These are phyloP conservation scores for Azolla pinnata DNA, from an alignment of 75 land plant genomes.

Conservation along the genomic window DNA sequence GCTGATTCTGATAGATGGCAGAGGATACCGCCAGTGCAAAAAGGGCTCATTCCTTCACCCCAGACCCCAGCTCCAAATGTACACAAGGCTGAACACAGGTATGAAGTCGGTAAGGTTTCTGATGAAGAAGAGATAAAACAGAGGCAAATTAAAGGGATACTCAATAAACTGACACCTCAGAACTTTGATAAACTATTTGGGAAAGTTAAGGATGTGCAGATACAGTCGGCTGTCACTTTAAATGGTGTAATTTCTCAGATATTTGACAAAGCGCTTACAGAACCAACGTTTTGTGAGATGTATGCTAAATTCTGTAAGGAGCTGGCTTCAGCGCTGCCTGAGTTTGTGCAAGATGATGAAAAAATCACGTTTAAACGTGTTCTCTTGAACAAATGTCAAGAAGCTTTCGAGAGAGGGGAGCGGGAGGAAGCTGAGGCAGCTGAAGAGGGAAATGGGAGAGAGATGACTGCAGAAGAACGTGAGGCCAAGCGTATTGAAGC, in stretches of 20 bases:
- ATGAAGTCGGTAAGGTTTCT: conserved; percentile 72
- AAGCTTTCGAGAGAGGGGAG: conserved; percentile 88
- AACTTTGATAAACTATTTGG: conserved; percentile 91
- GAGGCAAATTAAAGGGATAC: conserved; percentile 70
- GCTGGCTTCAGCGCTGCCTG: conserved; percentile 70
- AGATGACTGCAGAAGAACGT: conserved; percentile 42
- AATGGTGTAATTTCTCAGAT: conserved; percentile 93
- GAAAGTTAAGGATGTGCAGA: conserved; percentile 83
- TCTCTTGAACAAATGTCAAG: conserved; percentile 89
- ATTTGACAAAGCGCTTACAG: conserved; percentile 93
- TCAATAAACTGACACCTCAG: conserved; percentile 95
- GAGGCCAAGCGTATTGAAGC: conserved; percentile 65
- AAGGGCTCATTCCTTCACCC: conserved; percentile 75
- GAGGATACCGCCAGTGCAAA: conserved; percentile 38
- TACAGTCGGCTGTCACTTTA: conserved; percentile 70
- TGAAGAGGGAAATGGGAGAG: conserved; percentile 63
- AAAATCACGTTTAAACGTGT: conserved; percentile 85
- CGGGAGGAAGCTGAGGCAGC: conserved; percentile 79
- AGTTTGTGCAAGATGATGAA: conserved; percentile 60
- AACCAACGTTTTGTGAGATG: conserved; percentile 99
- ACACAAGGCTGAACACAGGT: conserved; percentile 83
- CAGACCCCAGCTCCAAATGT: conserved; percentile 49
- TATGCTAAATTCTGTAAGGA: conserved; percentile 80
- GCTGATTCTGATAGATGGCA: conserved; percentile 86
- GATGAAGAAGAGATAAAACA: conserved; percentile 89